phyloP scores from a whole-genome alignment of 805 yeast genomes.

The Candida argentea region DNA sequence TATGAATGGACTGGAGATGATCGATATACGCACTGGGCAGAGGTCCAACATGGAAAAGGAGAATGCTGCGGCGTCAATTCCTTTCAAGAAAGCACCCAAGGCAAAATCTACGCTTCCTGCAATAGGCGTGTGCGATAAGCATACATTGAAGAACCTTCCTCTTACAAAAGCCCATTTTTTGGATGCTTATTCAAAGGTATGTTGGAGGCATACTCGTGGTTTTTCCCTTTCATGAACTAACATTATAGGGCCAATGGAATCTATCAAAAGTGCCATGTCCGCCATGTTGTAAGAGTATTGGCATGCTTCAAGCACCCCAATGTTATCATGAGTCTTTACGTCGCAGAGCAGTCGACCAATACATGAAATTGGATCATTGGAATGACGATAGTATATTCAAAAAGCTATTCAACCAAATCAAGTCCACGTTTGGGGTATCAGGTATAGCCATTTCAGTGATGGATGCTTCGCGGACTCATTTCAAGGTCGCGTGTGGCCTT shows the following conservation, averaged over 20 bases:
- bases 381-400: slow-evolving; percentile 25
- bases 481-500: slow-evolving; percentile 40
- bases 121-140: slow-evolving; percentile 17
- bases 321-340: slow-evolving; percentile 40
- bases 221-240: slow-evolving; percentile 4
- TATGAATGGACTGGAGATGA: no score
- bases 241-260: slow-evolving; percentile 43
- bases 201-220: slow-evolving; percentile 3
- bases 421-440: slow-evolving; percentile 31
- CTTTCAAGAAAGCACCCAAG: no score
- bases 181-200: slow-evolving; percentile 40
- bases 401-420: slow-evolving; percentile 24
- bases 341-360: slow-evolving; percentile 31
- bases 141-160: slow-evolving; percentile 12
- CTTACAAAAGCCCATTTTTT: slow-evolving; percentile 36
- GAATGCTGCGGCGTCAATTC: no score
- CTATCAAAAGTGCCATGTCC: slow-evolving; percentile 49
- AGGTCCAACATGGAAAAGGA: no score
- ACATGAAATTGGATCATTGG: slow-evolving; percentile 40
- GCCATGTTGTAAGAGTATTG: slow-evolving; percentile 32
- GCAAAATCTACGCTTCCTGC: no score
- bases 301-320: slow-evolving; percentile 52
- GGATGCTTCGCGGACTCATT: slow-evolving; percentile 34
- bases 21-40: no score
- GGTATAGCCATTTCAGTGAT: slow-evolving; percentile 56